A percentile compares a stretch with the other conserved stretches of the same genome.
Conservation (phyloP, 169 alveolate species). For the Plasmodium fragile region DNA sequence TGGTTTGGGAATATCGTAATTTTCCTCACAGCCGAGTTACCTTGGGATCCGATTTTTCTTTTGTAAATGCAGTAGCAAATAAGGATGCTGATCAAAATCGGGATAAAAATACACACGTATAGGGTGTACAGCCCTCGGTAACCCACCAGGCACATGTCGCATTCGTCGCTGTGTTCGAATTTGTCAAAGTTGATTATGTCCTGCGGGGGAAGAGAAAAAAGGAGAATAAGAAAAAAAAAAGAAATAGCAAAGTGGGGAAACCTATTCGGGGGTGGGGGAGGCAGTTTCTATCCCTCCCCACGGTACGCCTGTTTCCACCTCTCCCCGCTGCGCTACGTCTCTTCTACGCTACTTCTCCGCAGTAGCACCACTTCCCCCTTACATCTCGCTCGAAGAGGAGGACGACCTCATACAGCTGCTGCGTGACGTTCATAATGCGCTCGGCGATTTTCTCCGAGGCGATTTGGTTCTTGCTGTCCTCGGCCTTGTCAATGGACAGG, state of each 20-base stretch:
- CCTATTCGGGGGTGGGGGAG: background rate
- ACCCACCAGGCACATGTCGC: slow-evolving; percentile 61
- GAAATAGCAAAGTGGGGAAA: background rate
- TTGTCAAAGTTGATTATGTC: slow-evolving; percentile 36
- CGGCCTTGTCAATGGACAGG: slow-evolving; percentile 43
- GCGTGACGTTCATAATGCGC: slow-evolving; percentile 15
- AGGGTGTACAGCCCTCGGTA: slow-evolving; percentile 59
- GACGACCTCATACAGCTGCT: slow-evolving; percentile 9
- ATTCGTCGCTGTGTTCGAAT: slow-evolving; percentile 21
- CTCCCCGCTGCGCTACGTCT: background rate
- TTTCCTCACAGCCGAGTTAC: background rate
- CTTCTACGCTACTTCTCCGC: background rate
- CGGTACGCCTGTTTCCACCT: too few relatives aligned
- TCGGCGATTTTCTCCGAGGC: slow-evolving; percentile 41
- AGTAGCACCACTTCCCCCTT: background rate
- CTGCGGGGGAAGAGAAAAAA: background rate
- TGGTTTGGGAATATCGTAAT: background rate
- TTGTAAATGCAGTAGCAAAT: slow-evolving; percentile 38
- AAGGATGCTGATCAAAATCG: slow-evolving; percentile 42
- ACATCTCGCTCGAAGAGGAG: slow-evolving; percentile 57
- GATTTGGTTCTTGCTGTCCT: slow-evolving; percentile 34
- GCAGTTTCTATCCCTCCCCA: too few relatives aligned
- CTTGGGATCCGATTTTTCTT: background rate
- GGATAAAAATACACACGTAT: slow-evolving; percentile 53
- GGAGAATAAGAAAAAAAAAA: background rate